phyloP scores from a whole-genome alignment of 306 rosid genomes.

The Fagus sylvatica region DNA sequence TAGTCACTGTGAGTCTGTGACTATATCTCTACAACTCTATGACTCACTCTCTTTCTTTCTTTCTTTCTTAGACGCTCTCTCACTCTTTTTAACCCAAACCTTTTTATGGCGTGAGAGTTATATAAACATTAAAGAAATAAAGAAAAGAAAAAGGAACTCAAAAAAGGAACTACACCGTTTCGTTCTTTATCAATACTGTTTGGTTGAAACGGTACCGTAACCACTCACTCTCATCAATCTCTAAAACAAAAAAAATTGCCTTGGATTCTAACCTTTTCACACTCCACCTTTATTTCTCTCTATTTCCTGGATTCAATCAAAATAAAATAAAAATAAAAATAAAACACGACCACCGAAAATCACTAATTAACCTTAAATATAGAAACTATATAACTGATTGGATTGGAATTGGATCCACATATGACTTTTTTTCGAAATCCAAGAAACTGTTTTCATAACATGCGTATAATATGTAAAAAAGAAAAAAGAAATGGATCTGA shows the following conservation, averaged over 20 bases:
- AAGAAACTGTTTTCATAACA: constrained; percentile 9
- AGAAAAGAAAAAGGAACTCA: neutral
- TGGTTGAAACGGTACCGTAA: constrained; percentile 49
- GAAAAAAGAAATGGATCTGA: constrained; percentile 5
- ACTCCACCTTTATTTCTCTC: constrained; percentile 44
- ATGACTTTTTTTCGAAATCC: constrained; percentile 23
- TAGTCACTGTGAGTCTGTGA: constrained; percentile 1
- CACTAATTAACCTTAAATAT: no score
- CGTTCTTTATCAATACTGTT: constrained; percentile 45
- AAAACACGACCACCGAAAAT: constrained; percentile 27
- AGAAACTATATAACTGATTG: constrained; percentile 7
- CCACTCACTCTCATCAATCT: constrained; percentile 22
- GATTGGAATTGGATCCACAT: constrained; percentile 37
- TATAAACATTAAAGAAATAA: neutral
- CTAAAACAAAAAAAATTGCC: constrained; percentile 50
- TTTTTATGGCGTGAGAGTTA: constrained; percentile 37
- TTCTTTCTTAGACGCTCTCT: constrained; percentile 71
- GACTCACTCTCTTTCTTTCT: constrained; percentile 10
- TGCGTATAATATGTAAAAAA: constrained; percentile 23
- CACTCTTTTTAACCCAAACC: constrained; percentile 50
- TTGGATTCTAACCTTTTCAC: constrained; percentile 81
- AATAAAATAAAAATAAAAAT: constrained; percentile 20
- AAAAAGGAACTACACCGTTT: constrained; percentile 24
- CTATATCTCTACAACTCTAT: constrained; percentile 30
- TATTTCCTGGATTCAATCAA: constrained; percentile 37